phyloP scores from a whole-genome alignment of 108 stramenopile genomes.

The Cyclotella choctawhatcheeana region DNA sequence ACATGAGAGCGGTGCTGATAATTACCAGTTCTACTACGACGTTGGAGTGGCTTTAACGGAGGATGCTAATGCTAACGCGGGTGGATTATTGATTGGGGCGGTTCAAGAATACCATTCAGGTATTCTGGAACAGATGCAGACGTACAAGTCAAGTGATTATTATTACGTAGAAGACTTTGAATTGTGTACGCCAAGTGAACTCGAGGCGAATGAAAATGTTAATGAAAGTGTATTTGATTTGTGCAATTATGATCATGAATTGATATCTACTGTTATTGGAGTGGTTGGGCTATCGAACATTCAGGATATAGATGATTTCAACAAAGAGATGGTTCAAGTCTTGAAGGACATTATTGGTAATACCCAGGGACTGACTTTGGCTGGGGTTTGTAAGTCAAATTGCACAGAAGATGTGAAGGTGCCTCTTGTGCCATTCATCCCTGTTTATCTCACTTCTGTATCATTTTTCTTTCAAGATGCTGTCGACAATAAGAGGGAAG shows the following conservation, averaged over 20 bases:
- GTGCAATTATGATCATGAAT: constrained; percentile 12
- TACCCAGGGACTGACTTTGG: neutral
- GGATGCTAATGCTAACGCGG: neutral
- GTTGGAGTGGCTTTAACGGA: neutral
- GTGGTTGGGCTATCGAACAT: neutral
- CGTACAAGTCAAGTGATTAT: neutral
- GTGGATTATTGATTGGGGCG: neutral
- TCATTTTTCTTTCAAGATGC: no score
- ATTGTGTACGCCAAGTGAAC: neutral
- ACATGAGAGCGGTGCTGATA: neutral
- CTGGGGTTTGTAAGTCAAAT: neutral
- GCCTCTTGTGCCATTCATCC: no score
- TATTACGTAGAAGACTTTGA: constrained; percentile 11
- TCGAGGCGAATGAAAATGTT: neutral
- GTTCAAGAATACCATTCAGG: neutral
- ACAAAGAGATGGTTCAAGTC: neutral
- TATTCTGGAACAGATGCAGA: neutral
- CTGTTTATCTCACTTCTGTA: no score
- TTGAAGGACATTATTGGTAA: neutral
- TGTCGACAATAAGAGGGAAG: neutral
- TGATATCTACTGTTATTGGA: neutral
- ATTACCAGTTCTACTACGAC: constrained; percentile 3
- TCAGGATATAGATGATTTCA: neutral
- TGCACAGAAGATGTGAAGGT: no score
- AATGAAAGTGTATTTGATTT: constrained; percentile 4